Evolutionary conservation across 345 rosid genomes (phyloP).

Genomic region (Euphorbia tirucalli): DNA sequence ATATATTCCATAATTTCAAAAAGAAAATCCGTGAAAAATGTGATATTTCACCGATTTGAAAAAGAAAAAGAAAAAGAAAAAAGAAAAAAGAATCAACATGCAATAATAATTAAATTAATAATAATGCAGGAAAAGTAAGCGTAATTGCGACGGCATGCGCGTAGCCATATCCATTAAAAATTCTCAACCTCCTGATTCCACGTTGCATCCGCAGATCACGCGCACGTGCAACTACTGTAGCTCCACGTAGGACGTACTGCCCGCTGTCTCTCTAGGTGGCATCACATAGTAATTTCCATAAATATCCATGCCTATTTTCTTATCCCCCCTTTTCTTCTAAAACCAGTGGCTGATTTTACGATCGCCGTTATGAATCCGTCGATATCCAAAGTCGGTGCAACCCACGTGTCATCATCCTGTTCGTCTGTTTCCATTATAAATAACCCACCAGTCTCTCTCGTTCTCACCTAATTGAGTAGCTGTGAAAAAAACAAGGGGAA

Average conservation of each 20-base stretch:
- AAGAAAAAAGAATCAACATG: too few species aligned
- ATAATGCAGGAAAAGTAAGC: not conserved
- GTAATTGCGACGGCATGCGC: slow-evolving; percentile 4
- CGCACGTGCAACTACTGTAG: slow-evolving; percentile 33
- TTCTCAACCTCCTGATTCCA: not conserved
- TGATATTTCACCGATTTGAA: too few species aligned
- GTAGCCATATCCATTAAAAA: not conserved
- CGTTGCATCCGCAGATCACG: slow-evolving; percentile 14
- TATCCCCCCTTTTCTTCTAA: not conserved
- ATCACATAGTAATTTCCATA: slow-evolving; percentile 10
- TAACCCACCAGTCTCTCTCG: slow-evolving; percentile 10
- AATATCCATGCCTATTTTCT: slow-evolving; percentile 6
- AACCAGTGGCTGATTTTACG: not conserved
- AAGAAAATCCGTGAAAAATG: too few species aligned
- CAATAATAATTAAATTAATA: too few species aligned
- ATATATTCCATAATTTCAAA: too few species aligned
- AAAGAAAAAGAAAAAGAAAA: too few species aligned
- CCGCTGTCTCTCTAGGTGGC: not conserved
- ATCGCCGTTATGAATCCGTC: not conserved
- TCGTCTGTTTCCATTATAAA: slow-evolving; percentile 43
- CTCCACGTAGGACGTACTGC: slow-evolving; percentile 7
- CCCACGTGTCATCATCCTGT: slow-evolving; percentile 31
- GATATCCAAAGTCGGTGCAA: not conserved
- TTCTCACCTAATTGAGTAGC: not conserved
- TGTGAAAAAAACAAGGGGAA: not conserved